Base-by-base conservation (phyloP, 805 yeast genomes). In the Pichia cabralensis region DNA sequence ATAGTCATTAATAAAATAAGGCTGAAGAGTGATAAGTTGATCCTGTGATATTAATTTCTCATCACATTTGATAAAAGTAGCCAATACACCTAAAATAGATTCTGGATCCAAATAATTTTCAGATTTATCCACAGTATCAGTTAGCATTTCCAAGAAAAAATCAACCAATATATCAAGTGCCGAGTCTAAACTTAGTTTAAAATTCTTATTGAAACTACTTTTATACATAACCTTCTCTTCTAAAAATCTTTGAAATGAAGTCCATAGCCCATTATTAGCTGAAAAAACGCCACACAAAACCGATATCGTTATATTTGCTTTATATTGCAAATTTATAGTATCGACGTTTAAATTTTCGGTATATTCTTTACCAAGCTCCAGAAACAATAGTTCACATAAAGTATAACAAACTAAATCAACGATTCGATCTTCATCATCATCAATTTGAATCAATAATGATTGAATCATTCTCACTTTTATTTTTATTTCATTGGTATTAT, bases 381-480 rank as follows among this genome's bases (percentile, higher is more conserved):
- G 7, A 26, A 70, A 62, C 62, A 71, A 61, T 14, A 62, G 37
- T 1, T 60, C 60, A 1, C 59, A 26, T 18, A 77, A 41, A 3
- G 55, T 44, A 15, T 38, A 33, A 30, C 55, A 60, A 0, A 77
- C 66, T 7, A 60, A 42, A 1, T 68, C 72, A 8, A 63, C 56
- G 1, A 75, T 60, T 1, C 58, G 39, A 24, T 71, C 76, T 43
- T 85, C 94, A 41, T 79, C 88, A 50, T 83, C 95, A 35, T 80
- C 80, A 1, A 74, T 40, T 38, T 77, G 60, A 40, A 60, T 55
- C 7, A 84, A 48, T 4, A 83, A 55, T 31, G 62, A 66, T n/a
- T 71, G 69, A 3, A 73, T 53, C 3, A 78, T 65, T 28, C 52
- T 60, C 0, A 62, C 55, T 40, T 64, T 67, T 29, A 63, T 48